Evolutionary conservation across 1,284 basidiomycete species (phyloP).

Genomic region (Marasmius tenuissimus): DNA sequence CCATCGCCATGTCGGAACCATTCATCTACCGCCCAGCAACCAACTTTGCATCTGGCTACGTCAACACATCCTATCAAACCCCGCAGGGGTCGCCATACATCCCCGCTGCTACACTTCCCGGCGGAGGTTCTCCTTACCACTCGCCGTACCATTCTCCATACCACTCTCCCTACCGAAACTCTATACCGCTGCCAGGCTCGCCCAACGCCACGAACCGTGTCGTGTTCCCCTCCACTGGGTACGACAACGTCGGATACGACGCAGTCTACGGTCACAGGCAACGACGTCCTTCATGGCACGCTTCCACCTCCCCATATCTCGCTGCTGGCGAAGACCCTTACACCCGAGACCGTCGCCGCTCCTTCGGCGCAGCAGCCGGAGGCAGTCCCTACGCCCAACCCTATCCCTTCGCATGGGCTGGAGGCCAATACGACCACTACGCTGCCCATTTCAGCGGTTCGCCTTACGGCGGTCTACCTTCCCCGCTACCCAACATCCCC

Average conservation of each 20-base stretch:
- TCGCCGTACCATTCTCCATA: constrained; percentile 27
- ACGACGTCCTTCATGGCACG: constrained; percentile 16
- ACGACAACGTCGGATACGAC: background rate
- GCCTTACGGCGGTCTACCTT: constrained; percentile 4
- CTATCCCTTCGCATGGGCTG: constrained; percentile 1
- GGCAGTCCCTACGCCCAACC: constrained; percentile 9
- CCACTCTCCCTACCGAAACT: constrained; percentile 5
- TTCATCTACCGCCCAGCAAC: constrained; percentile 34
- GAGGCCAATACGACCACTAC: constrained; percentile 5
- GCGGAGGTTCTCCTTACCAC: constrained; percentile 15
- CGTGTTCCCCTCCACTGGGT: background rate
- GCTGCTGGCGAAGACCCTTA: constrained; percentile 14
- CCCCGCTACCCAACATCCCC: constrained; percentile 15
- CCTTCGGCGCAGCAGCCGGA: constrained; percentile 35
- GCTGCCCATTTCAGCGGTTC: constrained; percentile 2
- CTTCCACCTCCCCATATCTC: constrained; percentile 16
- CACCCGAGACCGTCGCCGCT: constrained; percentile 34
- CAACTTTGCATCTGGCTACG: constrained; percentile 26
- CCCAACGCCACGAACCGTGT: constrained; percentile 9
- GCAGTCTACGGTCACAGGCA: constrained; percentile 1
- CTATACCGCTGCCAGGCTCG: constrained; percentile 19
- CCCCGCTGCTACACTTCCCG: constrained; percentile 33
- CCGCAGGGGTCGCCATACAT: constrained; percentile 39
- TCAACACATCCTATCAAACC: constrained; percentile 22
- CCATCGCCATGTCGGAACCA: constrained; percentile 41